phyloP scores from a whole-genome alignment of 495 filamentous ascomycete species.

The Podospora pseudopauciseta region DNA sequence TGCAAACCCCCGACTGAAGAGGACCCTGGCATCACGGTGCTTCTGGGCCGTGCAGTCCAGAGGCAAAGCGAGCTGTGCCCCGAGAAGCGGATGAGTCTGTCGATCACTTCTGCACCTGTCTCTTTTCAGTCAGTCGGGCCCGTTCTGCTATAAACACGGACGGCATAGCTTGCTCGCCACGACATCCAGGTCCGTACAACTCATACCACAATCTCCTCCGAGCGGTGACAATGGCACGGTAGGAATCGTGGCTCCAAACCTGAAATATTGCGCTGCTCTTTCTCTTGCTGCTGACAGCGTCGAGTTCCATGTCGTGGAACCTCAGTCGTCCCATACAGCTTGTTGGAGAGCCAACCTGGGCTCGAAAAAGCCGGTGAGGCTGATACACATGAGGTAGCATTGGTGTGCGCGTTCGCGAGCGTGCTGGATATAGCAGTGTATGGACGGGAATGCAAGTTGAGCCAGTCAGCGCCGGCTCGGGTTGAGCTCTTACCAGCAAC shows the following conservation, averaged over 20 bases:
- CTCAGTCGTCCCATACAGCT: background rate
- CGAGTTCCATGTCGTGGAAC: background rate
- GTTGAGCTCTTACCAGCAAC: background rate
- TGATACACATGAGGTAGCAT: background rate
- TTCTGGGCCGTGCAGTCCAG: background rate
- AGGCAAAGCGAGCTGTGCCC: slow-evolving; percentile 5
- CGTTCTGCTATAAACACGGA: background rate
- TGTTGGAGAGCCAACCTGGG: background rate
- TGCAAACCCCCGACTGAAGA: background rate
- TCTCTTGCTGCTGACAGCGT: background rate
- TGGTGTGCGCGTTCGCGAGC: background rate
- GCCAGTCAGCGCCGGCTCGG: background rate
- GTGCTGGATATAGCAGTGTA: background rate
- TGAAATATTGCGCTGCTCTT: background rate
- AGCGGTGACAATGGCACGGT: background rate
- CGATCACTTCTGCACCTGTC: slow-evolving; percentile 9
- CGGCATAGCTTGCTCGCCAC: background rate
- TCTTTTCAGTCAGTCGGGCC: slow-evolving; percentile 1
- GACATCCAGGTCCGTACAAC: slow-evolving; percentile 4
- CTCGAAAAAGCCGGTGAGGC: background rate
- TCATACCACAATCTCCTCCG: background rate
- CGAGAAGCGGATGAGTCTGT: background rate
- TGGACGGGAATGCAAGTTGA: background rate
- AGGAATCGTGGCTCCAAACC: background rate
- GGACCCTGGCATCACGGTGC: slow-evolving; percentile 4